A percentile compares a stretch with the other conserved stretches of the same genome.
Conservation (phyloP, 1,284 basidiomycete genomes). For the Cutaneotrichosporon arboriforme region DNA sequence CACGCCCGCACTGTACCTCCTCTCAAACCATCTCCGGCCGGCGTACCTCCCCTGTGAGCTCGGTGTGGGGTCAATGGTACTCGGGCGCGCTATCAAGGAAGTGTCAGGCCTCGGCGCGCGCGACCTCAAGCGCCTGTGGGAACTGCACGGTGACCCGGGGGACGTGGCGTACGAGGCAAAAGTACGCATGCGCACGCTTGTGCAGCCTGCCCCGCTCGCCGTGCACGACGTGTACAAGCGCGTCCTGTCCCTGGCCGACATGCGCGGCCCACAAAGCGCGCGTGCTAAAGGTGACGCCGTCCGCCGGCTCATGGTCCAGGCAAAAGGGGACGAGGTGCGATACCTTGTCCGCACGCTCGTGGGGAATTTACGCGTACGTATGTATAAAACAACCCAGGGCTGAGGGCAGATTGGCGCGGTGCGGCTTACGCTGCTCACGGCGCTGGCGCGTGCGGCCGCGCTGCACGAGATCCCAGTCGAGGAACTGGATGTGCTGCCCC, state of each 20-base stretch:
- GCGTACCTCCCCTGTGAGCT: slow-evolving; percentile 69
- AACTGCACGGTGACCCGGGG: slow-evolving; percentile 60
- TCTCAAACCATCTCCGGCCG: slow-evolving; percentile 79
- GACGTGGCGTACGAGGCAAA: slow-evolving; percentile 82
- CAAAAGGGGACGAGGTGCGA: slow-evolving; percentile 78
- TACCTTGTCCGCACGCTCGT: slow-evolving; percentile 76
- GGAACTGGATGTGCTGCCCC: slow-evolving; percentile 48
- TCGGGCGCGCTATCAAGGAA: slow-evolving; percentile 73
- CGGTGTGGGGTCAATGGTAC: slow-evolving; percentile 67
- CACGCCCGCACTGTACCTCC: slow-evolving; percentile 75
- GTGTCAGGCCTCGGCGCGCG: slow-evolving; percentile 69
- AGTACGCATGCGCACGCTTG: slow-evolving; percentile 66
- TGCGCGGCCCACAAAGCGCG: slow-evolving; percentile 68
- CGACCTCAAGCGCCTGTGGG: slow-evolving; percentile 58
- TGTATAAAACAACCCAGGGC: slow-evolving; percentile 55
- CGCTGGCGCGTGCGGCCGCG: slow-evolving; percentile 73
- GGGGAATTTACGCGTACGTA: slow-evolving; percentile 67
- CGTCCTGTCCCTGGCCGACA: slow-evolving; percentile 59
- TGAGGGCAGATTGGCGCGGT: slow-evolving; percentile 74
- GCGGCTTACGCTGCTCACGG: slow-evolving; percentile 70
- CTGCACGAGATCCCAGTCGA: slow-evolving; percentile 50
- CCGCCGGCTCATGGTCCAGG: slow-evolving; percentile 73
- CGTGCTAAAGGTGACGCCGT: slow-evolving; percentile 73
- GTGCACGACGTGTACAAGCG: slow-evolving; percentile 62
- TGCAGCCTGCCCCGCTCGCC: slow-evolving; percentile 65